These are phyloP conservation scores for Nitzschia sp. DNA, from an alignment of 108 stramenopile genomes.

Conservation along the genomic window DNA sequence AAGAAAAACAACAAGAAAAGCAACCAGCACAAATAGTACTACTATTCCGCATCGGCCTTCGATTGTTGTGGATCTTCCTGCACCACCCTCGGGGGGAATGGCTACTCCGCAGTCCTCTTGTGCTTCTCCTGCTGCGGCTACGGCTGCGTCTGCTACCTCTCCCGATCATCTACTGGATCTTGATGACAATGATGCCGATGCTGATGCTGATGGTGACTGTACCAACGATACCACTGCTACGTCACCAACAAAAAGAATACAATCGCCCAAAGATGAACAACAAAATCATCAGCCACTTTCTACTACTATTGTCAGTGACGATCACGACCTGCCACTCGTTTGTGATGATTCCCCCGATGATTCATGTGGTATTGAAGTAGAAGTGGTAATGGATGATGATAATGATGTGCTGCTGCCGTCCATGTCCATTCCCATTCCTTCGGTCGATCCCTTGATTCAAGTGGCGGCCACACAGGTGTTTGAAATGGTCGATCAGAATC, in stretches of 20 bases:
- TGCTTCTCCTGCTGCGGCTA: too few relatives aligned
- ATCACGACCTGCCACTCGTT: too few relatives aligned
- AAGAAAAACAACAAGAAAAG: neutral
- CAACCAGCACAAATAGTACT: too few relatives aligned
- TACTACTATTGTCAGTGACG: neutral
- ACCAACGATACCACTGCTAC: neutral
- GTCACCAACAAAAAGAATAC: too few relatives aligned
- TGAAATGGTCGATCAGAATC: constrained; percentile 7
- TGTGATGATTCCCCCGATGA: too few relatives aligned
- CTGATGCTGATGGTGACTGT: neutral
- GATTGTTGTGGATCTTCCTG: neutral
- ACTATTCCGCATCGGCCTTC: too few relatives aligned
- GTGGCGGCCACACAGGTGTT: neutral
- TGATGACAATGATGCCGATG: neutral
- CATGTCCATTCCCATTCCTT: neutral
- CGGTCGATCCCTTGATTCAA: neutral
- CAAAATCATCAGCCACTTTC: too few relatives aligned
- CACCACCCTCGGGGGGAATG: neutral
- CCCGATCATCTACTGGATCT: neutral
- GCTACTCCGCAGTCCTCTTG: neutral
- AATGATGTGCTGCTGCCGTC: neutral
- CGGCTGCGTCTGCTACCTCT: neutral
- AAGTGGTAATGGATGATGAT: neutral
- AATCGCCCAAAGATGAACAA: too few relatives aligned
- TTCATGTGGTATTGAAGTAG: neutral